phyloP scores from a whole-genome alignment of 192 early-diverging fungal genomes.

The Coemansia javaensis region DNA sequence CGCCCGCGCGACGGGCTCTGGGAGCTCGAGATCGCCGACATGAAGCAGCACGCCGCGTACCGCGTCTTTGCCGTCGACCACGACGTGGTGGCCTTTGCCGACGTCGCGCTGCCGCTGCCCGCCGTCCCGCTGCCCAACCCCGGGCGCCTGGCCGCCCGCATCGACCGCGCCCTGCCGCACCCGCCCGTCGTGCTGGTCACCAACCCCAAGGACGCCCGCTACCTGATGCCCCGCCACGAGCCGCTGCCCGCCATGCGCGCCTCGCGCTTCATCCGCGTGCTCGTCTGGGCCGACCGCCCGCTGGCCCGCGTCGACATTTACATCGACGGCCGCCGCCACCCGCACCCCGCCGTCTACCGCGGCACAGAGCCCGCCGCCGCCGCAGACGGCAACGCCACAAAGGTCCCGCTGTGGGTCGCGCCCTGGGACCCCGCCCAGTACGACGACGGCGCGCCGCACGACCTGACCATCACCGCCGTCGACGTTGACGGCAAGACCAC shows the following conservation, averaged over 20 bases:
- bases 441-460: slow-evolving; percentile 63
- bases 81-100: slow-evolving; percentile 78
- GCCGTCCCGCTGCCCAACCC: slow-evolving; percentile 55
- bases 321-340: slow-evolving; percentile 53
- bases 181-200: slow-evolving; percentile 79
- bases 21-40: slow-evolving; percentile 84
- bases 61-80: slow-evolving; percentile 82
- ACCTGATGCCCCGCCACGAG: slow-evolving; percentile 64
- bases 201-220: slow-evolving; percentile 83
- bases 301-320: slow-evolving; percentile 35
- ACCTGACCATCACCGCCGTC: slow-evolving; percentile 56
- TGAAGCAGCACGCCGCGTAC: slow-evolving; percentile 86
- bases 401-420: slow-evolving; percentile 63
- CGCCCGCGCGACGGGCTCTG: slow-evolving; percentile 58
- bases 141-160: slow-evolving; percentile 11
- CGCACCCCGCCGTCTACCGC: slow-evolving; percentile 44
- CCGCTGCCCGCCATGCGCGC: slow-evolving; percentile 58
- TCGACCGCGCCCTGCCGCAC: slow-evolving; percentile 39
- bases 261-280: slow-evolving; percentile 69
- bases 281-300: slow-evolving; percentile 62
- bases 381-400: slow-evolving; percentile 1
- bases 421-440: slow-evolving; percentile 68
- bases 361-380: slow-evolving; percentile 37
- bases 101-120: slow-evolving; percentile 61
- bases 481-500: slow-evolving; percentile 56